Evolutionary conservation across 2,329 filamentous ascomycete genomes (phyloP), one percentile per base, ranked within the genome.

Genomic region (Phyllosticta ampelicida): DNA sequence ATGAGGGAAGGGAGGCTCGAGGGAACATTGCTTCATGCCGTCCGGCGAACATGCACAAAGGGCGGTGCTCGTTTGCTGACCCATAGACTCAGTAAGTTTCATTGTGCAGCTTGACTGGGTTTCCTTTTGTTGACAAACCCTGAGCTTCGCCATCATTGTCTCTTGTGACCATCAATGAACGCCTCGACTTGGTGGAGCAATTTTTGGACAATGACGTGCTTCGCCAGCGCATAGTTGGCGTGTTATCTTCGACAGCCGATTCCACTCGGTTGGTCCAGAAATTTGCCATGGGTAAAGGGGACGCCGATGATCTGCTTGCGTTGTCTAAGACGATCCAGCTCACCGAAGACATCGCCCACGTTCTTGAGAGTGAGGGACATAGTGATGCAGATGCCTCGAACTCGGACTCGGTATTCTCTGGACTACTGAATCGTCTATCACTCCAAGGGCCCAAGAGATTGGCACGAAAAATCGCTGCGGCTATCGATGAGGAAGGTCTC

Each of bases 401-500:
- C 23, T 51, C 50, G 18, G 28, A 36, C 23, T 51, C 50, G 18
- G 28, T 53, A 9, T 54, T 74, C 61, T 63, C 70, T 54, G 63
- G 69, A 48, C 69, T 88, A 59, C 67, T 79, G 2, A 71, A 70
- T 19, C 81, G 86, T 6, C 82, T 94, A 50, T 78, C 82, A 56
- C 77, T 96, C 19, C 77, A 81, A 11, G 81, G 83, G 2, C 88
- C 90, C 0, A 74, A 77, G 10, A 78, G 81, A 49, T 80, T 97
- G 4, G 88, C 91, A 1, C 73, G 77, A 20, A 81, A 80, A 20
- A 96, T 99, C 60, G 75, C 81, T 54, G 77, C 81, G 2, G 86
- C 92, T 3, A 95, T 99, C 60, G 94, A 99, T 66, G 94, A 97
- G 73, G 91, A 96, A 62, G 89, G 90, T 0, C 76, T 97, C n/a